Conservation (phyloP, 73 alveolate species). For the Paramecium sonneborni region DNA sequence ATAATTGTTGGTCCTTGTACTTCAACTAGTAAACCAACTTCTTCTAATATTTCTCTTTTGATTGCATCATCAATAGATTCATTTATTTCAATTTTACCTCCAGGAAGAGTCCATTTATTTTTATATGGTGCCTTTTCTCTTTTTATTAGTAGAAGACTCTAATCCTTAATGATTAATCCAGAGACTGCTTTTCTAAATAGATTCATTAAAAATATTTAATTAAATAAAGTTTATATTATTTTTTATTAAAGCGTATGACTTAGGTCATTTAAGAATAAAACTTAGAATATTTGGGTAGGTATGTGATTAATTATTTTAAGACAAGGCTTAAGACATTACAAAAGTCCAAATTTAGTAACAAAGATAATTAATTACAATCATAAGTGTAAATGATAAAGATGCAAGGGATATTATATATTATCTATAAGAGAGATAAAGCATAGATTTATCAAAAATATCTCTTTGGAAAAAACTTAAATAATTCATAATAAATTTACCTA, state of each 20-base stretch:
- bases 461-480: not conserved
- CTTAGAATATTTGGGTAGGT: constrained; percentile 26
- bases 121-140: constrained; percentile 39
- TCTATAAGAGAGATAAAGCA: not conserved
- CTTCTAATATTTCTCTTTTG: constrained; percentile 11
- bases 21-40: not conserved
- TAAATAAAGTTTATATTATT: not conserved
- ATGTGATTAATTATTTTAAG: not conserved
- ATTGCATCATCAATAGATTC: constrained; percentile 7
- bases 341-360: not conserved
- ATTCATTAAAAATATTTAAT: not conserved
- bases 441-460: not conserved
- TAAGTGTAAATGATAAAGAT: constrained; percentile 19
- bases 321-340: constrained; percentile 15
- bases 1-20: not conserved
- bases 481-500: not conserved
- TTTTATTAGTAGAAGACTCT: not conserved
- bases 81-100: not conserved
- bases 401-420: constrained; percentile 12
- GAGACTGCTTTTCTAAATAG: not conserved
- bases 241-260: not conserved
- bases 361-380: not conserved
- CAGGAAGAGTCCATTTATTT: constrained; percentile 35
- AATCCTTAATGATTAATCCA: not conserved
- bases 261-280: not conserved